Evolutionary conservation across 2,329 filamentous ascomycete genomes (phyloP), one percentile per base, ranked within the genome.

Genomic region (Amylocarpus encephaloides): DNA sequence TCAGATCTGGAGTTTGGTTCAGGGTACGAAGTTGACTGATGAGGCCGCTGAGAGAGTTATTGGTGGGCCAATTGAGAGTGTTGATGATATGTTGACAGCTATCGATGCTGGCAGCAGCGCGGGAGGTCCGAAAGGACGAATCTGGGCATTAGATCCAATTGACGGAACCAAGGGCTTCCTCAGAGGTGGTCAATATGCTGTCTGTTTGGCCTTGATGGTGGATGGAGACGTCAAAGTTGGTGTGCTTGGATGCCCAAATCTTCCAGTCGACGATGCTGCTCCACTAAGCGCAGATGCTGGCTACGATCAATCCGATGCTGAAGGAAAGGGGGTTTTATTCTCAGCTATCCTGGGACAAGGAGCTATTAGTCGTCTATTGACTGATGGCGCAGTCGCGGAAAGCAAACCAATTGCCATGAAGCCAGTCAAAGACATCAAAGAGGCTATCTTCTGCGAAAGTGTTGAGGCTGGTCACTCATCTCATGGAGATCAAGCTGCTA

Each of bases 81-180:
- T 81, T 51, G 82, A 88, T 51, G 73, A 75, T 35, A 83, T 87
- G 82, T 68, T 86, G 53, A 74, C 80, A 57, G 71, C 83, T 35
- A 82, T 88, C 58, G 85, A 88, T 71, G 69, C 70, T 54, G 85
- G 85, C 38, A 79, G 79, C 66, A 88, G 83, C 69, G 71, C 78
- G 50, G 89, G 89, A 53, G 89, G 89, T 26, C 68, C 72, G 53
- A 77, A 74, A 58, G 90, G 89, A 55, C 78, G 93, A 59, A 88
- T 97, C 68, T 98, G 93, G 93, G 88, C 92, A 36, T 83, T 98
- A 50, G 93, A 98, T 70, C 93, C 93, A 52, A 96, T 98, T 56
- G 93, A 98, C 69, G 93, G 93, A 59, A 98, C 93, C 48, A 95
- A 96, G 73, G 94, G 93, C 29, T 98, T 98, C 73, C 75, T 98